Base-by-base conservation (phyloP, 75 land plant species). In the Adiantum capillusveneris region DNA sequence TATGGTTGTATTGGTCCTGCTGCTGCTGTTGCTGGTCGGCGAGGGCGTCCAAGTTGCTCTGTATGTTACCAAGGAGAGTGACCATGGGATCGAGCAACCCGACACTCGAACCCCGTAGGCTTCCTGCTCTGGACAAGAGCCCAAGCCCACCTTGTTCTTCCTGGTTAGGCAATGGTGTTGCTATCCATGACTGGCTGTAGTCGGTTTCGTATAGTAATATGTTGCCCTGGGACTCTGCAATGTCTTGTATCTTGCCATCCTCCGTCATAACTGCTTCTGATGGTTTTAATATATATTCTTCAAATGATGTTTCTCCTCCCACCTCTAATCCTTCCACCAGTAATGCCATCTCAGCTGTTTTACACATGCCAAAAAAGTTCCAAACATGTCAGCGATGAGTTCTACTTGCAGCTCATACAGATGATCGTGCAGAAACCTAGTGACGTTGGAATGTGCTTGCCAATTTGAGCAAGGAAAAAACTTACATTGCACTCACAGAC, bases 181-280 rank as follows among this genome's bases (percentile, higher is more conserved):
- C 94, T 44, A 88, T 57, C 88, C 86, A 92, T 1, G 85, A 77
- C 2, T 62, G 68, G 1, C 93, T 94, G 44, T 79, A 83, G 60
- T 84, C 88, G 34, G 92, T 67, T 18, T 81, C 85, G 59, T 79
- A 82, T 5, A 34, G 3, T 11, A 87, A 55, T 17, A 46, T 46
- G 21, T 20, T 46, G 3, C 49, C 49, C 21, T 59, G 53, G 27
- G 59, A 70, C 18, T 71, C 74, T 0, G 37, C 48, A 13, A 29
- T 39, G 0, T 58, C 34, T 31, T 3, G 3, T 5, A 36, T 37
- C 1, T 63, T 58, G 31, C 56, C 73, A 5, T 64, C 68, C 14
- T 56, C 57, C 29, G 18, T 24, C 21, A 42, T 34, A 0, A 50
- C 44, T 30, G 22, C 62, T 27, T 72, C 76, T 21, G 51, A 52